Evolutionary conservation across 208 protist species (phyloP).

Genomic region (Leishmania tropica): DNA sequence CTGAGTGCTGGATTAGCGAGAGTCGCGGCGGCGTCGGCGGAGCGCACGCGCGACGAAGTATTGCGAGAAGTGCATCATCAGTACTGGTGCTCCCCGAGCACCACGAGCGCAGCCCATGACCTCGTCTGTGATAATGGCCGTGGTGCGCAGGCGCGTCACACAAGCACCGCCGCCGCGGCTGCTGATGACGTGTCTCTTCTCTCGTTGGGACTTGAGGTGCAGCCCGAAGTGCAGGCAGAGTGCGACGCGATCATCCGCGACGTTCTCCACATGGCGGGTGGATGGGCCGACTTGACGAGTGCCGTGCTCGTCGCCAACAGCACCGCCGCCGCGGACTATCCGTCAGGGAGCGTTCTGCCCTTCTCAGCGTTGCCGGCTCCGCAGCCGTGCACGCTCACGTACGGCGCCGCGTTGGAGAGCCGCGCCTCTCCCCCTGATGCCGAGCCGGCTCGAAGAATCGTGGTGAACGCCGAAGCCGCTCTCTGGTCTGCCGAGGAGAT

Average conservation of each 20-base stretch:
- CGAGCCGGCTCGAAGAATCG: not conserved
- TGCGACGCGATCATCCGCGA: slow-evolving; percentile 59
- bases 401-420: not conserved
- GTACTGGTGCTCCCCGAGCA: not conserved
- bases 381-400: not conserved
- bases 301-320: not conserved
- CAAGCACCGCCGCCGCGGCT: not conserved
- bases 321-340: not conserved
- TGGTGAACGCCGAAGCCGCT: not conserved
- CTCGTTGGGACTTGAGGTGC: not conserved
- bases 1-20: slow-evolving; percentile 1
- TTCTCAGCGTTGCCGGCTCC: not conserved
- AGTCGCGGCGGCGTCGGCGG: slow-evolving; percentile 5
- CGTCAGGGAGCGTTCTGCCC: not conserved
- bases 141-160: not conserved
- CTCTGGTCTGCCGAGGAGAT: slow-evolving; percentile 5
- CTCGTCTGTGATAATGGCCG: not conserved
- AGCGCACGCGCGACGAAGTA: slow-evolving; percentile 2
- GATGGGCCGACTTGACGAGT: slow-evolving; percentile 40
- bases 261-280: slow-evolving; percentile 50
- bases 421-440: not conserved
- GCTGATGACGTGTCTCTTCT: not conserved
- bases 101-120: not conserved
- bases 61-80: slow-evolving; percentile 11
- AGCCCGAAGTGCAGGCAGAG: slow-evolving; percentile 34